A percentile compares a stretch with the other conserved stretches of the same genome.
Conservation (phyloP, 495 filamentous ascomycete genomes). For the Daldinia concentrica region DNA sequence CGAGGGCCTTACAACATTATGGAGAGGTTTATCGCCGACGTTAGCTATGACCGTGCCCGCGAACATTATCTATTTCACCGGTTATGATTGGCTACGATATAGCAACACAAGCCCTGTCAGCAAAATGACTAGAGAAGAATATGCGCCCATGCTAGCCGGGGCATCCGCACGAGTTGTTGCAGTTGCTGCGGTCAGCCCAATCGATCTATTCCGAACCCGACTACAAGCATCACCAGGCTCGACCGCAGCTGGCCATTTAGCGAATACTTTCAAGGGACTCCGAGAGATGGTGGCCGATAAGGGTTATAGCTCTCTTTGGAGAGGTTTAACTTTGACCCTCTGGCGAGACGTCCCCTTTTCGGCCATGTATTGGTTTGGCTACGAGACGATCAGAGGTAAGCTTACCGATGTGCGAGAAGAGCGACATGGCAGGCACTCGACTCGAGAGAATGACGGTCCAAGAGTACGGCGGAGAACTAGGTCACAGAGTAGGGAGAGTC, state of each 20-base stretch:
- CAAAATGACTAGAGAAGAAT: slow-evolving; percentile 67
- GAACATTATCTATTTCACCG: slow-evolving; percentile 98
- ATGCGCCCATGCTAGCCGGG: slow-evolving; percentile 83
- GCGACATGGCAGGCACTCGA: slow-evolving; percentile 49
- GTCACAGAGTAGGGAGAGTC: slow-evolving; percentile 64
- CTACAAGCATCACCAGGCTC: slow-evolving; percentile 82
- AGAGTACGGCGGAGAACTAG: slow-evolving; percentile 53
- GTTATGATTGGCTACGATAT: slow-evolving; percentile 92
- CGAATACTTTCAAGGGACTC: slow-evolving; percentile 76
- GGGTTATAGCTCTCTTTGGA: slow-evolving; percentile 87
- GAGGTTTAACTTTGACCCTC: slow-evolving; percentile 89
- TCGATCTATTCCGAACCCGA: slow-evolving; percentile 94
- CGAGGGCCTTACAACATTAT: slow-evolving; percentile 86
- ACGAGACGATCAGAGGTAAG: slow-evolving; percentile 77
- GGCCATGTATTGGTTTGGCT: slow-evolving; percentile 97
- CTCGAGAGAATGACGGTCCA: slow-evolving; percentile 38
- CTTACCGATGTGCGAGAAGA: slow-evolving; percentile 71
- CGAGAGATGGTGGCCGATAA: slow-evolving; percentile 77
- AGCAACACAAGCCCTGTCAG: slow-evolving; percentile 74
- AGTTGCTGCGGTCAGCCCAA: slow-evolving; percentile 83
- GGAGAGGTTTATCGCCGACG: slow-evolving; percentile 92
- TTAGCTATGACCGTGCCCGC: slow-evolving; percentile 92
- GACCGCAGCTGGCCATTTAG: slow-evolving; percentile 62
- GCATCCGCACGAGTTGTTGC: slow-evolving; percentile 79
- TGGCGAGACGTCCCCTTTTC: slow-evolving; percentile 99